phyloP scores from a whole-genome alignment of 805 yeast species.

The Wickerhamiella allomyrinae region DNA sequence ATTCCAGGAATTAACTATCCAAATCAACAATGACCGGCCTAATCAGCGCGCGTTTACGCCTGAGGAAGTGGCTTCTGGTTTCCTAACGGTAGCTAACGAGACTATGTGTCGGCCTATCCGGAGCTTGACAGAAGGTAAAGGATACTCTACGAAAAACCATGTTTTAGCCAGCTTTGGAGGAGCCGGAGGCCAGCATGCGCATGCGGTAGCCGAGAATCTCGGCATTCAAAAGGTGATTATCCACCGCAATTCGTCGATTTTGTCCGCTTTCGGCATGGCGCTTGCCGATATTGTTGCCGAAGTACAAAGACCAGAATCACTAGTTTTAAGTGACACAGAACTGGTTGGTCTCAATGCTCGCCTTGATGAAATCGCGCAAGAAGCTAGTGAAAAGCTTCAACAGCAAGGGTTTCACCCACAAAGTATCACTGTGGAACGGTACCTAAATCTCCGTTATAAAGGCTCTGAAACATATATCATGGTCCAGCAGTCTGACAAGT shows the following conservation, averaged over 20 bases:
- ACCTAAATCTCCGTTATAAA: slow-evolving; percentile 62
- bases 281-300: slow-evolving; percentile 77
- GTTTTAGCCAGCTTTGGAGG: slow-evolving; percentile 79
- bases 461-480: slow-evolving; percentile 85
- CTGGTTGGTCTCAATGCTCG: slow-evolving; percentile 28
- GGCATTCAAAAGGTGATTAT: slow-evolving; percentile 57
- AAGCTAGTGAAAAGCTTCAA: slow-evolving; percentile 30
- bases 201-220: slow-evolving; percentile 54
- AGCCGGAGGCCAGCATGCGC: slow-evolving; percentile 87
- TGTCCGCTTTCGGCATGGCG: slow-evolving; percentile 81
- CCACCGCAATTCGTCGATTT: slow-evolving; percentile 68
- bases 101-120: slow-evolving; percentile 86
- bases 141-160: slow-evolving; percentile 51
- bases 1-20: slow-evolving; percentile 39
- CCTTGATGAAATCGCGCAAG: slow-evolving; percentile 31
- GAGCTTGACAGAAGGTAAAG: slow-evolving; percentile 72
- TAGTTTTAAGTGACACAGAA: slow-evolving; percentile 26
- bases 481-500: slow-evolving; percentile 26
- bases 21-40: slow-evolving; percentile 41
- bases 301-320: slow-evolving; percentile 56
- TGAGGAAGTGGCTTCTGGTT: slow-evolving; percentile 67
- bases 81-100: slow-evolving; percentile 70
- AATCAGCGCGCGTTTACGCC: slow-evolving; percentile 30
- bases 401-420: slow-evolving; percentile 38
- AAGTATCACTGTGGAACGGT: slow-evolving; percentile 41